Conservation (phyloP, 768 basidiomycete genomes). For the Rhodotorula toruloides region DNA sequence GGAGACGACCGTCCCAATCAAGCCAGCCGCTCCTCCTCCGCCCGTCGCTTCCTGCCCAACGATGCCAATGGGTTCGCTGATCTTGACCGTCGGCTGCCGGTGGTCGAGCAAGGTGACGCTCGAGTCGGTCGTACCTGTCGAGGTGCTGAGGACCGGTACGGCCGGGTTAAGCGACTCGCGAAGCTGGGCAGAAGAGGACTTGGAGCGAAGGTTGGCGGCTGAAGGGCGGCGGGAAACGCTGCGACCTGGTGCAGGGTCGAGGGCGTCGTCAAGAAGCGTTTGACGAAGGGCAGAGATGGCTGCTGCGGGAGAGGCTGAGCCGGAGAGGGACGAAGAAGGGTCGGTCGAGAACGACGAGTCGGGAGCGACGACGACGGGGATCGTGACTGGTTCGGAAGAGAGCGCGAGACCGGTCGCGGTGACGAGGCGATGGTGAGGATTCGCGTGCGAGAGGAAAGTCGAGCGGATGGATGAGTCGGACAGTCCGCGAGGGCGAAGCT, state of each 20-base stretch:
- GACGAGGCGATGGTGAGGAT: conserved; percentile 41
- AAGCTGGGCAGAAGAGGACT: conserved; percentile 10
- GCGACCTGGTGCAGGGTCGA: not conserved
- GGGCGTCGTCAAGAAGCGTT: not conserved
- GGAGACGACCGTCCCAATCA: conserved; percentile 8
- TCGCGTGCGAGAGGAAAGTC: conserved; percentile 58
- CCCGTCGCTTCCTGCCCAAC: not conserved
- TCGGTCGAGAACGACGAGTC: not conserved
- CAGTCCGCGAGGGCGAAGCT: conserved; percentile 69
- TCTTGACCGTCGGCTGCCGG: not conserved
- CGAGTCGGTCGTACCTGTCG: not conserved
- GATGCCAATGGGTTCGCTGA: not conserved
- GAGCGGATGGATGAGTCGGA: conserved; percentile 90
- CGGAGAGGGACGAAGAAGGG: not conserved
- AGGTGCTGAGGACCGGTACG: not conserved
- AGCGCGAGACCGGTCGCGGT: conserved; percentile 51
- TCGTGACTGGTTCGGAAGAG: conserved; percentile 16
- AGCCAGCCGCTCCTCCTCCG: not conserved
- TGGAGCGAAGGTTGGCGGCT: conserved; percentile 8
- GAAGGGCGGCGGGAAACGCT: conserved; percentile 15
- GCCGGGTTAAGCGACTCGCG: not conserved
- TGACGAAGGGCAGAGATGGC: not conserved
- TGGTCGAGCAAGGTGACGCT: not conserved
- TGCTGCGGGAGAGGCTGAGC: not conserved
- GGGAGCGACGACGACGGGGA: not conserved